Evolutionary conservation across 2,329 filamentous ascomycete genomes (phyloP), one percentile per base, ranked within the genome.

Genomic region (Beauveria sp.): DNA sequence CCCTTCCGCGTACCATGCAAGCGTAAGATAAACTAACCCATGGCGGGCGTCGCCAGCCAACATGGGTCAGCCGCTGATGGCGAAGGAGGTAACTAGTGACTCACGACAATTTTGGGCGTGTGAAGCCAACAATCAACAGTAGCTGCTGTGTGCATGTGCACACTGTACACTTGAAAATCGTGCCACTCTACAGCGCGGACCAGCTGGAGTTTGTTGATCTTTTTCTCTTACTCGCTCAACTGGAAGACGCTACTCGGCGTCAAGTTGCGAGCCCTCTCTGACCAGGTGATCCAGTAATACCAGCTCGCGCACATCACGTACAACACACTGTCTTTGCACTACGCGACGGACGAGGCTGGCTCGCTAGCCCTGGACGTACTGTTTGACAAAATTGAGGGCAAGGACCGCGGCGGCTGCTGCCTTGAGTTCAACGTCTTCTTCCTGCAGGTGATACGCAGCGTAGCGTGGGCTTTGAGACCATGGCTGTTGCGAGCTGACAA

Each of bases 261-360:
- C 7, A 26, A 53, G 40, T 48, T 40, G 22, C 47, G n/a, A 26
- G n/a, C 10, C 47, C 46, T 53, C 56, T 44, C 52, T 34, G 47
- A 34, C 47, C 26, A 26, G 20, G 18, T 53, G 37, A 26, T 59
- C 48, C 37, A 53, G 48, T 14, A 47, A 41, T 24, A 50, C 40
- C 48, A 59, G 10, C 56, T 37, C 37, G 37, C 56, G 10, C 56
- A 37, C 47, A 59, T 59, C 26, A 34, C 56, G n/a, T 52, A 59
- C 37, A 59, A 59, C 56, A 61, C 34, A 3, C 41, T 44, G n/a
- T 48, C 30, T 28, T 44, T 55, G 43, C 59, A 56, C 46, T 56
- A 55, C 34, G 9, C 51, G 12, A 22, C 8, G 24, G 59, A 56
- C 24, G 51, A 50, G 9, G 20, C 28, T 4, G 52, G 34, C n/a